A percentile compares a stretch with the other conserved stretches of the same genome.
phyloP scores from a whole-genome alignment of 2,329 filamentous ascomycete species.

The Fusarium sp. region DNA sequence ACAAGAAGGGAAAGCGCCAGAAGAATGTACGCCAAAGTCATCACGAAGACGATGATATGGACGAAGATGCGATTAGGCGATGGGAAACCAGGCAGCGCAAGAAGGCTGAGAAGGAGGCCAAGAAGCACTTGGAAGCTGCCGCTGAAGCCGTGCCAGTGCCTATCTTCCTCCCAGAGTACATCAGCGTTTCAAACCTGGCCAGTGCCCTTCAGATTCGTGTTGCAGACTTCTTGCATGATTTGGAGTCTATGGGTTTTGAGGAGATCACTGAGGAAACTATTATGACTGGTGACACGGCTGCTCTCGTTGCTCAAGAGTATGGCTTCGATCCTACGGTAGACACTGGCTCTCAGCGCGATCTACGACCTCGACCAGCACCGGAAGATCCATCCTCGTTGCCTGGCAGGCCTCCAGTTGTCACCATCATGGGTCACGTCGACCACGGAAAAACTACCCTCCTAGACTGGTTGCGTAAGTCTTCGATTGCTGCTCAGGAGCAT shows the following conservation, averaged over 20 bases:
- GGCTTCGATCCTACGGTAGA: slow-evolving; percentile 88
- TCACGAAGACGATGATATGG: slow-evolving; percentile 53
- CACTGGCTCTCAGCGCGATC: slow-evolving; percentile 73
- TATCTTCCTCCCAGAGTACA: slow-evolving; percentile 89
- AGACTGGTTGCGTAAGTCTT: slow-evolving; percentile 93
- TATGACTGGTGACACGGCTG: slow-evolving; percentile 89
- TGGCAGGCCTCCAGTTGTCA: slow-evolving; percentile 88
- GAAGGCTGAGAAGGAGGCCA: slow-evolving; percentile 58
- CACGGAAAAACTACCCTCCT: slow-evolving; percentile 98
- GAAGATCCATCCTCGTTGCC: slow-evolving; percentile 78
- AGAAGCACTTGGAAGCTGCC: slow-evolving; percentile 56
- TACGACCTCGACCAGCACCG: slow-evolving; percentile 75
- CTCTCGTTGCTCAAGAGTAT: slow-evolving; percentile 90
- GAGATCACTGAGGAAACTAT: slow-evolving; percentile 85
- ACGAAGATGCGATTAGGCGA: slow-evolving; percentile 54
- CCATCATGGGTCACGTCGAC: slow-evolving; percentile 99
- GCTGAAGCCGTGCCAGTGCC: slow-evolving; percentile 60
- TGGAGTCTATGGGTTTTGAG: slow-evolving; percentile 91
- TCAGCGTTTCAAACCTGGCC: slow-evolving; percentile 87
- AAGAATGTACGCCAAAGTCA: slow-evolving; percentile 40
- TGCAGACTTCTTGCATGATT: slow-evolving; percentile 77
- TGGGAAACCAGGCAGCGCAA: slow-evolving; percentile 56
- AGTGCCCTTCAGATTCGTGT: slow-evolving; percentile 77
- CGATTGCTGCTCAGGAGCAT: slow-evolving; percentile 89
- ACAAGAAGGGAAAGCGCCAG: slow-evolving; percentile 46